phyloP scores from a whole-genome alignment of 139 green algal genomes.

The Astrephomene gubernaculifera region DNA sequence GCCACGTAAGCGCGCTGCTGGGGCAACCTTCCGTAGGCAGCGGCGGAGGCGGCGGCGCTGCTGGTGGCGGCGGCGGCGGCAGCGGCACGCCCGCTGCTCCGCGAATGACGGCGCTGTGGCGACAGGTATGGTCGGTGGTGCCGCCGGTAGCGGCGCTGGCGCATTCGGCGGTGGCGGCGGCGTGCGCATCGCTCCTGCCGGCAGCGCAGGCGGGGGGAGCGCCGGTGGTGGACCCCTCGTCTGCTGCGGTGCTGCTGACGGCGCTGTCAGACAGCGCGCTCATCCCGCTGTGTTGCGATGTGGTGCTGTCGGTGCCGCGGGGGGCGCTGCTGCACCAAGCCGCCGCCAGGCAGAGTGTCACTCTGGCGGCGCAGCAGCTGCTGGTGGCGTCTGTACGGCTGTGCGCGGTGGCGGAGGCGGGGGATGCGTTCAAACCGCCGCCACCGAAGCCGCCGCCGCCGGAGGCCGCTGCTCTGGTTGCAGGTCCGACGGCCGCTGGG shows the following conservation, averaged over 20 bases:
- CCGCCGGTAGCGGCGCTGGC: conserved; percentile 20
- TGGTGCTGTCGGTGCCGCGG: neutral
- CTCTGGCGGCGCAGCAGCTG: conserved; percentile 15
- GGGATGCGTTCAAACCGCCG: neutral
- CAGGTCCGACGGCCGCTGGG: neutral
- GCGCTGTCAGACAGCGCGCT: conserved; percentile 5
- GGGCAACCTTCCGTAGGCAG: neutral
- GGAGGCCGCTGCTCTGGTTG: neutral
- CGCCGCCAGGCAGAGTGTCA: neutral
- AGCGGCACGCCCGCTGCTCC: neutral
- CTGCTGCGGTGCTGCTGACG: conserved; percentile 18
- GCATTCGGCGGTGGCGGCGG: neutral
- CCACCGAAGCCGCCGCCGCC: neutral
- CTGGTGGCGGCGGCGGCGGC: neutral
- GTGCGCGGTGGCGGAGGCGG: conserved; percentile 4
- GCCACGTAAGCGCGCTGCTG: conserved; percentile 7
- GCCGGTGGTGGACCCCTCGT: neutral
- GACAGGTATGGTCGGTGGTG: conserved; percentile 29
- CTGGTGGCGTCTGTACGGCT: conserved; percentile 5
- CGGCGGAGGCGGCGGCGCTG: neutral
- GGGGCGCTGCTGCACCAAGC: neutral
- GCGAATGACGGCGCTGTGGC: neutral
- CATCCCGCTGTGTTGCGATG: conserved; percentile 3
- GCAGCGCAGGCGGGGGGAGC: neutral
- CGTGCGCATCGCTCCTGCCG: conserved; percentile 20